phyloP scores from a whole-genome alignment of 345 rosid genomes.

The Lumnitzera littorea region DNA sequence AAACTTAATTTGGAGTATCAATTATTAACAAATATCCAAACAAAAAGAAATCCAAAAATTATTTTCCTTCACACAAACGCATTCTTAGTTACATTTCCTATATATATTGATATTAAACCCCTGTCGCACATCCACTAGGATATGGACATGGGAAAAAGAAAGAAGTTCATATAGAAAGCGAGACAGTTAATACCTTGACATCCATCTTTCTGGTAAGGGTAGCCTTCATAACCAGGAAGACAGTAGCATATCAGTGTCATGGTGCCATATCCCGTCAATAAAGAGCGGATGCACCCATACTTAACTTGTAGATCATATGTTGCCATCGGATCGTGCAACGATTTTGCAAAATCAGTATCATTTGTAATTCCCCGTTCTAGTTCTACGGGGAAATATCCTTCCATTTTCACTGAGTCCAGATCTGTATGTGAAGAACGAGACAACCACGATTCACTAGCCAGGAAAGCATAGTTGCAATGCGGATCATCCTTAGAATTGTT shows the following conservation, averaged over 20 bases:
- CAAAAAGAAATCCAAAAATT: too few species aligned
- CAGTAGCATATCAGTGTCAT: neutral
- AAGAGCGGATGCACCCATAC: neutral
- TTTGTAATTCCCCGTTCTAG: conserved; percentile 2
- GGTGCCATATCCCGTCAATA: neutral
- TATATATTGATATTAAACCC: too few species aligned
- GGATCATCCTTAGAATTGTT: neutral
- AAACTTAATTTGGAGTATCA: too few species aligned
- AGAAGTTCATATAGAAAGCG: too few species aligned
- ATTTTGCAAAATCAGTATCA: neutral
- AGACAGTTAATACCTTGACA: neutral
- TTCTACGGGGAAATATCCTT: neutral
- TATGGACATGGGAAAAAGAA: too few species aligned
- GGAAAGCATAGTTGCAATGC: conserved; percentile 5
- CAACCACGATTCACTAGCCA: neutral
- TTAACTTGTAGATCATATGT: neutral
- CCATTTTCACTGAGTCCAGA: neutral
- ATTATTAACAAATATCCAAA: too few species aligned
- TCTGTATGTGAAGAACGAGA: too few species aligned
- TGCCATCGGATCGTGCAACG: neutral
- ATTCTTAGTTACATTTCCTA: too few species aligned
- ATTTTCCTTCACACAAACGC: too few species aligned
- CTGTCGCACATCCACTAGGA: too few species aligned
- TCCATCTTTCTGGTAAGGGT: neutral
- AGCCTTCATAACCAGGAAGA: neutral